Conservation (phyloP, 2,329 filamentous ascomycete species). For the Ascochyta koolunga region DNA sequence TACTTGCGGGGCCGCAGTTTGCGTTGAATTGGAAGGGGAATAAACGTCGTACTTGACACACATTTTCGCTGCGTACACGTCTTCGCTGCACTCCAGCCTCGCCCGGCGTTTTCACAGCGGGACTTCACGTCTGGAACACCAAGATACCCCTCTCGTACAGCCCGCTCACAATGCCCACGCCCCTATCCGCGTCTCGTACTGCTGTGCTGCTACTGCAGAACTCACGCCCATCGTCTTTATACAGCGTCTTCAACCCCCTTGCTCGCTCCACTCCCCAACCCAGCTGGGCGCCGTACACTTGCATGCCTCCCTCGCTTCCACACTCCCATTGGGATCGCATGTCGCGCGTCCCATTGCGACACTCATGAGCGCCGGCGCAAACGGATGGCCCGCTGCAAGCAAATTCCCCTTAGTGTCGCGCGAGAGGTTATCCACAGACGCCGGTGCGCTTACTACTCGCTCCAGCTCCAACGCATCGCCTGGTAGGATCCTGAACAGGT, state of each 20-base stretch:
- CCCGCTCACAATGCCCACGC: slow-evolving; percentile 46
- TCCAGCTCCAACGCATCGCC: slow-evolving; percentile 19
- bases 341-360: slow-evolving; percentile 28
- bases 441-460: slow-evolving; percentile 32
- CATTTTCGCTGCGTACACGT: too few relatives aligned
- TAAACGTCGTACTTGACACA: too few relatives aligned
- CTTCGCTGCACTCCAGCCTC: too few relatives aligned
- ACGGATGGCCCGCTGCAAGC: slow-evolving; percentile 51
- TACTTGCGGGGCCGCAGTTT: too few relatives aligned
- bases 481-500: slow-evolving; percentile 39
- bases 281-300: slow-evolving; percentile 42
- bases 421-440: slow-evolving; percentile 50
- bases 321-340: slow-evolving; percentile 22
- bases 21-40: too few relatives aligned
- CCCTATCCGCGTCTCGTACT: slow-evolving; percentile 46
- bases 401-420: slow-evolving; percentile 47
- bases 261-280: slow-evolving; percentile 50
- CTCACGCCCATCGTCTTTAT: slow-evolving; percentile 39
- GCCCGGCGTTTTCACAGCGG: too few relatives aligned
- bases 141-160: slow-evolving; percentile 52
- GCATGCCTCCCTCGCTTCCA: slow-evolving; percentile 31
- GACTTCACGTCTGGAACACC: slow-evolving; percentile 32
- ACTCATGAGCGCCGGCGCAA: slow-evolving; percentile 38
- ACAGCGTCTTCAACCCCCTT: slow-evolving; percentile 44
- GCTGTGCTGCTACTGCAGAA: slow-evolving; percentile 47